Conservation (phyloP, 2,329 filamentous ascomycete genomes). For the Aphanoascus verrucosus region DNA sequence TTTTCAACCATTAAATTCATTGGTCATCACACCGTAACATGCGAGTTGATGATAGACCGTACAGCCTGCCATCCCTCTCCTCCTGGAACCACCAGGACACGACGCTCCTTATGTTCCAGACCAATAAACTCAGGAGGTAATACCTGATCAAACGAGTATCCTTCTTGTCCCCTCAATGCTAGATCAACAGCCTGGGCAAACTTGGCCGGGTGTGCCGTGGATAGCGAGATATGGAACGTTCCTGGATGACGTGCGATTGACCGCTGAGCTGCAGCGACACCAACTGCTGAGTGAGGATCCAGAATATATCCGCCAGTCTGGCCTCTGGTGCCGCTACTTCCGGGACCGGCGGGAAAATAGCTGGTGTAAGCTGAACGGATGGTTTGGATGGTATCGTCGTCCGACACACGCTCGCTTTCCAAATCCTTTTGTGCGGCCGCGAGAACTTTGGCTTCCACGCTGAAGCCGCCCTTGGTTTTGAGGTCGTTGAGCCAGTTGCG, state of each 20-base stretch:
- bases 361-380: conserved; percentile 48
- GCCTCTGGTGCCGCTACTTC: conserved; percentile 27
- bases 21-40: conserved; percentile 44
- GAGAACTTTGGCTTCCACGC: conserved; percentile 64
- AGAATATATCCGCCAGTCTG: conserved; percentile 61
- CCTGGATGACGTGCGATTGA: conserved; percentile 49
- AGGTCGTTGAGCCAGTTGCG: conserved; percentile 66
- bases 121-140: conserved; percentile 73
- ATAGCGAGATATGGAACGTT: conserved; percentile 65
- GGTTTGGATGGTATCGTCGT: conserved; percentile 56
- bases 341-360: conserved; percentile 42
- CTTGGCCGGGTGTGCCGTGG: conserved; percentile 92
- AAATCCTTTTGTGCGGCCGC: conserved; percentile 62
- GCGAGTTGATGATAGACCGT: conserved; percentile 60
- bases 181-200: conserved; percentile 76
- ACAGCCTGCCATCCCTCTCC: conserved; percentile 60
- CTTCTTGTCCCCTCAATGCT: conserved; percentile 59
- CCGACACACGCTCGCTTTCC: conserved; percentile 61
- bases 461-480: conserved; percentile 72
- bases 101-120: conserved; percentile 62
- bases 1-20: background rate
- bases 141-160: conserved; percentile 68
- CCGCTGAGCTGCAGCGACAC: conserved; percentile 62
- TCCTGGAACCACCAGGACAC: conserved; percentile 58
- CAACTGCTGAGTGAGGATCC: conserved; percentile 87